These are phyloP conservation scores for Phytophthora melonis DNA, from an alignment of 352 stramenopile species.

Conservation along the genomic window DNA sequence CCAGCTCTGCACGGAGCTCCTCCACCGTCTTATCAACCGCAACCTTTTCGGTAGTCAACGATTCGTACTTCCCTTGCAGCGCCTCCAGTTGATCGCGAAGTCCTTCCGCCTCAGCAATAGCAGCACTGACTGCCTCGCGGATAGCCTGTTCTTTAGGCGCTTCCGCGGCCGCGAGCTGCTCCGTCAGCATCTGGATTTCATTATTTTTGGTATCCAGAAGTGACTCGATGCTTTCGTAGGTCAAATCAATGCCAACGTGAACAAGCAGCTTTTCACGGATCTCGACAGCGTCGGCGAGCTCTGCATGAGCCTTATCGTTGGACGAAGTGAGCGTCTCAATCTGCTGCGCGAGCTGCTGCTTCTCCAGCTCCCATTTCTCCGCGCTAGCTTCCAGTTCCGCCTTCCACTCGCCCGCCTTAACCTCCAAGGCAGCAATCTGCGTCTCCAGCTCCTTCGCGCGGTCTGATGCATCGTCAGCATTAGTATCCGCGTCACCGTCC, in stretches of 20 bases:
- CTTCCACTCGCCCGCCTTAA: conserved; percentile 7
- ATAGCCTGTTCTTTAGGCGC: conserved; percentile 28
- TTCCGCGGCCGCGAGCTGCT: conserved; percentile 35
- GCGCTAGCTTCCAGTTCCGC: conserved; percentile 14
- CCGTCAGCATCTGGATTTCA: conserved; percentile 52
- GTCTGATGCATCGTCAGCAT: not conserved
- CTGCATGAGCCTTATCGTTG: conserved; percentile 26
- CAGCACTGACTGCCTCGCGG: conserved; percentile 26
- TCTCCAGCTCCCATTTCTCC: conserved; percentile 32
- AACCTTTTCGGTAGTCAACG: conserved; percentile 15
- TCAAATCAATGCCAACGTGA: conserved; percentile 48
- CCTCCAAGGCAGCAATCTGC: conserved; percentile 19
- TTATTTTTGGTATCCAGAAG: conserved; percentile 60
- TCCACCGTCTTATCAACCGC: conserved; percentile 26
- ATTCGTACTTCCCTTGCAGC: conserved; percentile 22
- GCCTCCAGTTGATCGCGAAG: conserved; percentile 35
- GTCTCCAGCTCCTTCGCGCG: conserved; percentile 10
- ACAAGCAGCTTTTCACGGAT: conserved; percentile 56
- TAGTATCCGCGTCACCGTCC: not conserved
- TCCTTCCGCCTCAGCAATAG: conserved; percentile 28
- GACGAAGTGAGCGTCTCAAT: conserved; percentile 35
- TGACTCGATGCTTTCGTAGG: conserved; percentile 55
- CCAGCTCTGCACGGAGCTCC: conserved; percentile 32
- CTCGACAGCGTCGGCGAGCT: conserved; percentile 46
- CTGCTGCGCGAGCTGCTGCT: conserved; percentile 33